Base-by-base conservation (phyloP, 345 rosid genomes). In the Eucalyptus globulus region DNA sequence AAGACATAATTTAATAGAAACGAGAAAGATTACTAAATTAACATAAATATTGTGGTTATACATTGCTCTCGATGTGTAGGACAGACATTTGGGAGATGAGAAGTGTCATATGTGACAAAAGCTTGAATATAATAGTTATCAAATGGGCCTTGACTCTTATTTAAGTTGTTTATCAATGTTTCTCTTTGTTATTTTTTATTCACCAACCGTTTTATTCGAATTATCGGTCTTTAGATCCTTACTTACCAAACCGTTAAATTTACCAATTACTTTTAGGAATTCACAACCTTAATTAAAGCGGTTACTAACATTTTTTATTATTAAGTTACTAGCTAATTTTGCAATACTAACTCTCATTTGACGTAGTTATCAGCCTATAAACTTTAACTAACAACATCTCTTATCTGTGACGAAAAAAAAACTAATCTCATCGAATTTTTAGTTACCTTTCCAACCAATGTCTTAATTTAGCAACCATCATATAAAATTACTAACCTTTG, bases 1-100 rank as follows among this genome's bases (percentile, higher is more conserved):
- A 0, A 60, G 2, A 27, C 7, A 13, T 60, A 60, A 60, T 27
- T 12, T 27, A 60, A 12, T 0, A 27, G 0, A 60, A 27, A 12
- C 0, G 0, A 4, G 1, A 1, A 60, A 60, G 4, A 3, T 27
- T 0, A 60, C 15, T 13, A 60, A 60, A 60, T 27, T 27, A 60
- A 1, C 8, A 6, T 60, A 29, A 60, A 60, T 4, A 60, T 27
- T 60, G 4, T 60, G 1, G 9, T 60, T 60, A 27, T 27, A 60
- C 16, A 60, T 60, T 27, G 69, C 34, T 60, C 16, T 60, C 2
- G 1, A 12, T 27, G 69, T 27, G 69, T 60, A 1, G 8, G 31
- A 0, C 8, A 3, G 4, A 60, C 7, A 60, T 60, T 2, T 27
- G 34, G 34, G 9, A 60, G 15, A 60, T 6, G 31, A 60, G 69